Evolutionary conservation across 208 protist genomes (phyloP).

Genomic region (Leishmania tarentolae): DNA sequence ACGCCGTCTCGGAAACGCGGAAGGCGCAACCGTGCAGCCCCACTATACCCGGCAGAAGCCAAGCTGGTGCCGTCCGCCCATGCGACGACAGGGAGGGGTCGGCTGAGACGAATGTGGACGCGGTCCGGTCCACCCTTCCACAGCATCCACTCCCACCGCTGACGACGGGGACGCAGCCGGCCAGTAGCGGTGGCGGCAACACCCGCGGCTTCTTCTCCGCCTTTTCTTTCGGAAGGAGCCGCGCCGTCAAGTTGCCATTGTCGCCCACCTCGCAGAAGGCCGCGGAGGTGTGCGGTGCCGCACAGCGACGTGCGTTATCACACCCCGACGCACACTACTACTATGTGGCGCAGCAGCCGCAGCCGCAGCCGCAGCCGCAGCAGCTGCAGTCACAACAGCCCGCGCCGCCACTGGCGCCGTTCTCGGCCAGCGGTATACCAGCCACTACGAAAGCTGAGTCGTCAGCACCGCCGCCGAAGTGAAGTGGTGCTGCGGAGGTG

Average conservation of each 20-base stretch:
- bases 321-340: conserved; percentile 32
- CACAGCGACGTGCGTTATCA: conserved; percentile 19
- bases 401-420: neutral
- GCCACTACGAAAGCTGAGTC: neutral
- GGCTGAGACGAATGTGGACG: neutral
- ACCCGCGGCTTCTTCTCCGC: conserved; percentile 19
- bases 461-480: neutral
- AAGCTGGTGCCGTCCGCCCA: neutral
- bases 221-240: conserved; percentile 17
- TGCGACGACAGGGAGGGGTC: neutral
- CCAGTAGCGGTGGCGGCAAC: neutral
- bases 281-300: conserved; percentile 5
- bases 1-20: neutral
- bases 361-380: neutral
- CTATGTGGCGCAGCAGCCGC: conserved; percentile 6
- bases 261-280: conserved; percentile 4
- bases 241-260: neutral
- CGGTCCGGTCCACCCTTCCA: neutral
- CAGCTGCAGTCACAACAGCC: neutral
- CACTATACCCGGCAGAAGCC: neutral
- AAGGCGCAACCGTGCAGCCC: neutral
- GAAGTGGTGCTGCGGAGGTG: neutral
- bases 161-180: neutral
- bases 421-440: neutral
- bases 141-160: neutral